Evolutionary conservation across 768 basidiomycete genomes (phyloP).

Genomic region (Termitomyces sp.): DNA sequence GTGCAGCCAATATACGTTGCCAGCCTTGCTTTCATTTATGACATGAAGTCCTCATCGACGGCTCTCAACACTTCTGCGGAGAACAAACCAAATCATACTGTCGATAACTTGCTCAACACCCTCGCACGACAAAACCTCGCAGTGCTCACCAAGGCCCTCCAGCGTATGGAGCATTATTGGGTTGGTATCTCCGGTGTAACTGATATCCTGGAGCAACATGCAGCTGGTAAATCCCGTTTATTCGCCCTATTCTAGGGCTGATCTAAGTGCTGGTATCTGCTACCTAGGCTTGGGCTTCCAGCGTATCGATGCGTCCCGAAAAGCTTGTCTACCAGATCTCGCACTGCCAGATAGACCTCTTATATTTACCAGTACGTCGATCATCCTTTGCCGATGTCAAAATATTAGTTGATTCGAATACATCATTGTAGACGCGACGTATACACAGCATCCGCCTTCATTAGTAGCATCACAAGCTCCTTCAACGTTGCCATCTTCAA

Average conservation of each 20-base stretch:
- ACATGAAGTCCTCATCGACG: constrained; percentile 5
- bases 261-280: not conserved
- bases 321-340: constrained; percentile 6
- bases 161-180: constrained; percentile 16
- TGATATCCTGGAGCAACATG: constrained; percentile 8
- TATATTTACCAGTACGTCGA: constrained; percentile 8
- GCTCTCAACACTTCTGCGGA: not conserved
- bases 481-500: constrained; percentile 2
- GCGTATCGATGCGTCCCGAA: constrained; percentile 5
- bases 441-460: not conserved
- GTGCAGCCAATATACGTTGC: constrained; percentile 13
- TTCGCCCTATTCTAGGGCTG: not conserved
- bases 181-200: constrained; percentile 11
- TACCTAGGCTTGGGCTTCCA: constrained; percentile 9
- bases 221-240: constrained; percentile 5
- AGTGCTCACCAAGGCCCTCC: constrained; percentile 11
- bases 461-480: not conserved
- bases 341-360: constrained; percentile 1
- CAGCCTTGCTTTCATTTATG: constrained; percentile 12
- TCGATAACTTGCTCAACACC: constrained; percentile 10
- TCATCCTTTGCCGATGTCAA: not conserved
- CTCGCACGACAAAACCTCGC: constrained; percentile 13
- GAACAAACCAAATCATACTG: constrained; percentile 8
- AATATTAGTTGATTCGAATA: not conserved
- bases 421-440: not conserved